phyloP scores from a whole-genome alignment of 306 rosid genomes.

The Hippophae tibetana region DNA sequence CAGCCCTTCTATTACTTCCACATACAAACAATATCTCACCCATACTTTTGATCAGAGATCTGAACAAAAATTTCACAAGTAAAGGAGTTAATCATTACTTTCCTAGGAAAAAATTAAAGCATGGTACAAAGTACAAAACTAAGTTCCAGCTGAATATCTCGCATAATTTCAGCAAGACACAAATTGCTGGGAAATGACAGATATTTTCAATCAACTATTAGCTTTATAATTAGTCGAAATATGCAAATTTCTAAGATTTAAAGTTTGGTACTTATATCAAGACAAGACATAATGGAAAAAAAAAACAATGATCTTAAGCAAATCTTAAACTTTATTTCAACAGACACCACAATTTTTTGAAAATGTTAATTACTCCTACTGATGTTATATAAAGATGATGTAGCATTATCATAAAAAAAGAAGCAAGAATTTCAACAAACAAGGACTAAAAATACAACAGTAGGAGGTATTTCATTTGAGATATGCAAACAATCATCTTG shows the following conservation, averaged over 20 bases:
- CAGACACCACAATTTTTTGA: neutral
- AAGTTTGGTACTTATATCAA: neutral
- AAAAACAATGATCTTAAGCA: neutral
- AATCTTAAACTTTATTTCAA: neutral
- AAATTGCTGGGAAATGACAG: neutral
- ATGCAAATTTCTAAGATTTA: neutral
- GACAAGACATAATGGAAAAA: neutral
- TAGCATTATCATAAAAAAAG: too few relatives aligned
- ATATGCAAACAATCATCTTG: too few relatives aligned
- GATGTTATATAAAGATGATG: neutral
- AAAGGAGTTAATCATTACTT: conserved; percentile 15
- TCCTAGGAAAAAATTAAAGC: conserved; percentile 12
- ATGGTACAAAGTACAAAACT: conserved; percentile 11
- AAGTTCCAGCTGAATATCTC: conserved; percentile 2
- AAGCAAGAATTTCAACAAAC: too few relatives aligned
- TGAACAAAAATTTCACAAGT: conserved; percentile 24
- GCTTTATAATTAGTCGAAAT: neutral
- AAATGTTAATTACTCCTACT: neutral
- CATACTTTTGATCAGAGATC: conserved; percentile 85
- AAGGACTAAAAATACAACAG: too few relatives aligned
- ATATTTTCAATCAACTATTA: neutral
- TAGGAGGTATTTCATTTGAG: too few relatives aligned
- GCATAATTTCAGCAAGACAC: neutral
- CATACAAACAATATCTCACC: conserved; percentile 76
- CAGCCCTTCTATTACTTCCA: conserved; percentile 63